Conservation (phyloP, 1,139 yeast genomes). For the Kurtzmaniella quercitrusa region DNA sequence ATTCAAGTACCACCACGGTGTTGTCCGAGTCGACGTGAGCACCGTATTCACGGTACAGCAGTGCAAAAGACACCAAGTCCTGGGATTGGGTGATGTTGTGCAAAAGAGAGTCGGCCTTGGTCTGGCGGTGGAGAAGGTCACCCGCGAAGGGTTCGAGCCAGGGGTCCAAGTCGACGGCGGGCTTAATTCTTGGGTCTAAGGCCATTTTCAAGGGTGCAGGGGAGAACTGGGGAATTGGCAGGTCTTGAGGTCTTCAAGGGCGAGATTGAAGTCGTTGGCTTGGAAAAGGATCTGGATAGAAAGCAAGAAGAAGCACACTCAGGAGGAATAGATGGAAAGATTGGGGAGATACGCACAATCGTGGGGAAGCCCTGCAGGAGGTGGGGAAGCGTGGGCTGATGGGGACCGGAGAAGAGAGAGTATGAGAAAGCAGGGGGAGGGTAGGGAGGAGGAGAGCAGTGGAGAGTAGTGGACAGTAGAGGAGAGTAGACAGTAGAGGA, state of each 20-base stretch:
- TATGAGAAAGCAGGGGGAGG: neutral
- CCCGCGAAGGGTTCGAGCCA: conserved; percentile 80
- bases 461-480: neutral
- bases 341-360: neutral
- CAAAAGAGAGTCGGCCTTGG: conserved; percentile 51
- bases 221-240: too few species aligned
- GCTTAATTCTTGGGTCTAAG: conserved; percentile 29
- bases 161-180: conserved; percentile 71
- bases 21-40: conserved; percentile 54
- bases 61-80: conserved; percentile 47
- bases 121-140: conserved; percentile 40
- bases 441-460: neutral
- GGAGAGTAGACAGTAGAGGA: neutral
- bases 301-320: too few species aligned
- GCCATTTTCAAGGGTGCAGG: too few species aligned
- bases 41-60: conserved; percentile 70
- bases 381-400: conserved; percentile 1
- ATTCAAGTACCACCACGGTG: conserved; percentile 64
- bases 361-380: neutral
- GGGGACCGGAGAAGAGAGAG: neutral
- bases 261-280: too few species aligned
- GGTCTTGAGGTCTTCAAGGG: too few species aligned
- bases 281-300: neutral
- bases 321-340: too few species aligned
- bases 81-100: conserved; percentile 43